phyloP scores from a whole-genome alignment of 805 yeast genomes.

The Metschnikowia corniflorae region DNA sequence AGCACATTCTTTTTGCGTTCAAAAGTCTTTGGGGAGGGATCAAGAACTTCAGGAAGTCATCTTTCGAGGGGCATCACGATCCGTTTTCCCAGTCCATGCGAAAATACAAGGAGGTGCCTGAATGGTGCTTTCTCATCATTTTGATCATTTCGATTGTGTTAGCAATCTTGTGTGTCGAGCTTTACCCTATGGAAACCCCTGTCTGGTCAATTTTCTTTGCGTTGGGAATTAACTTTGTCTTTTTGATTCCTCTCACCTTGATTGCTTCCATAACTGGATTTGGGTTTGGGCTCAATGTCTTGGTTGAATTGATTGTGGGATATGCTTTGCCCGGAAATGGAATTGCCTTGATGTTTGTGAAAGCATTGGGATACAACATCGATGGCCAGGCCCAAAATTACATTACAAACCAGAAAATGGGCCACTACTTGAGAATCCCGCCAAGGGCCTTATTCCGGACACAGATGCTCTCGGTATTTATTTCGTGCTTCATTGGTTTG shows the following conservation, averaged over 20 bases:
- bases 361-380: conserved; percentile 46
- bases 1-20: conserved; percentile 8
- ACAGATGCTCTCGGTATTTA: conserved; percentile 40
- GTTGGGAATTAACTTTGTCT: conserved; percentile 33
- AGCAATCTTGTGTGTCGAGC: conserved; percentile 36
- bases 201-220: conserved; percentile 40
- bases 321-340: conserved; percentile 47
- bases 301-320: conserved; percentile 40
- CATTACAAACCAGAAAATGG: conserved; percentile 46
- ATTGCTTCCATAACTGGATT: conserved; percentile 33
- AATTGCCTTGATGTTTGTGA: conserved; percentile 44
- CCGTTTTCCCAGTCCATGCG: conserved; percentile 55
- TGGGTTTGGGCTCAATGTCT: conserved; percentile 39
- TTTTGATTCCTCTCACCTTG: conserved; percentile 38
- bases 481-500: conserved; percentile 36
- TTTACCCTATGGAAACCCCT: conserved; percentile 43
- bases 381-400: conserved; percentile 44
- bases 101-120: conserved; percentile 36
- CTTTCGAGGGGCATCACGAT: conserved; percentile 22
- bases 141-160: conserved; percentile 31
- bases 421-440: conserved; percentile 40
- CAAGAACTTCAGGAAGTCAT: conserved; percentile 16
- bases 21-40: conserved; percentile 13
- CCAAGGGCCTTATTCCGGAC: conserved; percentile 39
- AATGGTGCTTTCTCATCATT: conserved; percentile 39